These are phyloP conservation scores for Candida nonsorbophila DNA, from an alignment of 805 yeast genomes.

Conservation along the genomic window DNA sequence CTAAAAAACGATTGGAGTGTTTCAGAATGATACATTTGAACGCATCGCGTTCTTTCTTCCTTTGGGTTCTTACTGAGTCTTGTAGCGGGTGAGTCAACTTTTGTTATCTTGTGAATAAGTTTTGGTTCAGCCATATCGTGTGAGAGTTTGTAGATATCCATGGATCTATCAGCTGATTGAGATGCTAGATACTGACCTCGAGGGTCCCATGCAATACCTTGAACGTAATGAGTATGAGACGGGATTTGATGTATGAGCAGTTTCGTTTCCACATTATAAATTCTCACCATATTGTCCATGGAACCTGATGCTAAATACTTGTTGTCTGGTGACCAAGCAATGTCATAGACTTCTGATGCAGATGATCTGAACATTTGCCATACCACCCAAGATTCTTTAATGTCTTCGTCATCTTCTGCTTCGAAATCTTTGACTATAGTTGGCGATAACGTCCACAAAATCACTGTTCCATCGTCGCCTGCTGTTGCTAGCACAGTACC, in stretches of 20 bases:
- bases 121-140: conserved; percentile 11
- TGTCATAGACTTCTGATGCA: conserved; percentile 80
- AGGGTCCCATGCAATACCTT: conserved; percentile 97
- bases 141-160: conserved; percentile 58
- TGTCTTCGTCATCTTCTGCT: conserved; percentile 47
- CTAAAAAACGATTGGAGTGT: conserved; percentile 88
- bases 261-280: conserved; percentile 58
- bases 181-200: conserved; percentile 68
- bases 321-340: conserved; percentile 89
- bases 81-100: conserved; percentile 8
- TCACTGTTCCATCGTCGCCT: conserved; percentile 89
- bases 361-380: conserved; percentile 53
- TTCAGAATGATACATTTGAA: conserved; percentile 63
- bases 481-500: conserved; percentile 81
- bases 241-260: conserved; percentile 52
- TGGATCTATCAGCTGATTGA: conserved; percentile 84
- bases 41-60: background rate
- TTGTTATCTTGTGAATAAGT: conserved; percentile 11
- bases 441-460: conserved; percentile 69
- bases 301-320: conserved; percentile 78
- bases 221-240: conserved; percentile 86
- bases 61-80: conserved; percentile 3
- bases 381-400: conserved; percentile 70
- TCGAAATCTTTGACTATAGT: conserved; percentile 58
- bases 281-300: conserved; percentile 79